A percentile compares a stretch with the other conserved stretches of the same genome.
Evolutionary conservation across 805 yeast genomes (phyloP).

Genomic region (Lipomyces sp.): DNA sequence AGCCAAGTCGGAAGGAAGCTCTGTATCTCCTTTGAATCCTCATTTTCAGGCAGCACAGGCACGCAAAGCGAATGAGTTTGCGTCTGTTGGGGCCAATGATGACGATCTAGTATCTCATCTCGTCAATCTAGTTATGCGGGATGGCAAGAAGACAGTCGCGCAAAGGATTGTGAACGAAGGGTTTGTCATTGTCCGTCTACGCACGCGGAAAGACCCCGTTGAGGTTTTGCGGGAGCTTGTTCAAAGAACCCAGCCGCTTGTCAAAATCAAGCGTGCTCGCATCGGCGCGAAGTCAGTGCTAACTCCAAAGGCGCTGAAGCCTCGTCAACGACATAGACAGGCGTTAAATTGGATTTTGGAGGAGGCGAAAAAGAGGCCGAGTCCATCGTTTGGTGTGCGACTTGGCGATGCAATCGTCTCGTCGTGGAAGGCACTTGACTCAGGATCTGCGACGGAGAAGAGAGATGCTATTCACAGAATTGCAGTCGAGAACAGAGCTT

Average conservation of each 20-base stretch:
- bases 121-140: constrained; percentile 84
- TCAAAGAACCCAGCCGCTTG: constrained; percentile 80
- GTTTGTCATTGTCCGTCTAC: constrained; percentile 70
- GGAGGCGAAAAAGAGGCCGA: constrained; percentile 72
- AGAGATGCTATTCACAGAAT: constrained; percentile 76
- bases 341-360: constrained; percentile 92
- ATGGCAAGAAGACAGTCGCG: constrained; percentile 83
- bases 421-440: constrained; percentile 5
- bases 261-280: constrained; percentile 68
- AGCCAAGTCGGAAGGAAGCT: not conserved
- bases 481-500: constrained; percentile 64
- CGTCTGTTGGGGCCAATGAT: constrained; percentile 7
- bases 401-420: constrained; percentile 80
- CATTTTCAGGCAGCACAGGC: constrained; percentile 6
- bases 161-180: constrained; percentile 71
- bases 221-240: constrained; percentile 66
- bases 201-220: constrained; percentile 76
- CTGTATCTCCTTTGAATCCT: constrained; percentile 5
- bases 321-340: constrained; percentile 76
- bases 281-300: constrained; percentile 80
- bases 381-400: constrained; percentile 80
- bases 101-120: constrained; percentile 43
- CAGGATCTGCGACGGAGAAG: constrained; percentile 49
- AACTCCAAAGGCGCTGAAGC: constrained; percentile 78
- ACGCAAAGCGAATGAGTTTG: constrained; percentile 15